Base-by-base conservation (phyloP, 176 grass and related monocot genomes). In the Zoysia pacifica region DNA sequence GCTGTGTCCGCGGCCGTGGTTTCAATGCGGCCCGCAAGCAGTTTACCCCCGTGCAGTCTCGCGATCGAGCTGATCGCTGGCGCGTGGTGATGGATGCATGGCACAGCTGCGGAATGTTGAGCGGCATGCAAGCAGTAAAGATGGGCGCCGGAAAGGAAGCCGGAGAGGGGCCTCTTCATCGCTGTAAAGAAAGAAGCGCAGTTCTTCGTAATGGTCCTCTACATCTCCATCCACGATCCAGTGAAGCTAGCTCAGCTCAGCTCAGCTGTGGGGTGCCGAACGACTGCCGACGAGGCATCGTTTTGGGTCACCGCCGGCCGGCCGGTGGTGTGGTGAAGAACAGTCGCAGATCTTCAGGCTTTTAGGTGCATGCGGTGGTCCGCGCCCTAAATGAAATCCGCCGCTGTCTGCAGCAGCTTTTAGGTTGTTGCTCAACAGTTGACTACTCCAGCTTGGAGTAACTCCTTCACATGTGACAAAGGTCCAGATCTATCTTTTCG, bases 71-170 rank as follows among this genome's bases (percentile, higher is more conserved):
- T 43, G 15, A 2, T 36, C 28, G 13, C 5, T 4, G 6, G 28
- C 28, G 28, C 28, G 0, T 62, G 56, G 3, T 62, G 59, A 2
- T 2, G 0, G 19, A 2, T 28, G 9, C 53, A 28, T n/a, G 28
- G 59, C 11, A 62, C 59, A 62, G 48, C 6, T 28, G 28, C 28
- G 42, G 50, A 75, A 59, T 40, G 72, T 59, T 83, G 48, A 37
- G 62, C 58, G 7, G 64, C 60, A 28, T 28, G 28, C 28, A 28
- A 16, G 72, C 58, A 51, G 10, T 65, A 7, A 61, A 69, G 63
- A 19, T 44, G 44, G n/a, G 59, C 65, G 48, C 48, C 54, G 78
- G 72, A 76, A 76, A 82, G 79, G 65, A 77, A 64, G 65, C 77
- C 43, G 36, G 18, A 19, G 40, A 55, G 6, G 40, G 75, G 65